phyloP scores from a whole-genome alignment of 306 rosid genomes.

The Corylus americana region DNA sequence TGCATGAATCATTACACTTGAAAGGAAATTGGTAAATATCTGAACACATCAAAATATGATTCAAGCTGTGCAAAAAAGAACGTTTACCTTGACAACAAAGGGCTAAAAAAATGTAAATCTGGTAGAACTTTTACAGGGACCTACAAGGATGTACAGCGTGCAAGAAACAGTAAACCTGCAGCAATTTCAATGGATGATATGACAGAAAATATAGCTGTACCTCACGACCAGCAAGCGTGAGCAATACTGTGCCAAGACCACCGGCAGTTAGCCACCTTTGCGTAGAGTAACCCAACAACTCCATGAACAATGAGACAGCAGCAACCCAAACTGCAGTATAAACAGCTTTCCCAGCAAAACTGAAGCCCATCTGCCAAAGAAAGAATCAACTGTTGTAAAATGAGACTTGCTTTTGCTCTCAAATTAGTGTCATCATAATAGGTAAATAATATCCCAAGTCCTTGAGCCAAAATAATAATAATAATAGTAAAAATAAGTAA shows the following conservation, averaged over 20 bases:
- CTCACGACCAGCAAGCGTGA: conserved; percentile 99
- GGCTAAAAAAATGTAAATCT: conserved; percentile 2
- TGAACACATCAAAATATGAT: conserved; percentile 43
- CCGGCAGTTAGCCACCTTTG: conserved; percentile 99
- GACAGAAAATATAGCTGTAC: conserved; percentile 45
- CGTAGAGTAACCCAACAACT: conserved; percentile 94
- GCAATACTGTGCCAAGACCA: conserved; percentile 95
- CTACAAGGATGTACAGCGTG: conserved; percentile 2
- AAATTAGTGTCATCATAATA: conserved; percentile 3
- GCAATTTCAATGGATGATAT: conserved; percentile 13
- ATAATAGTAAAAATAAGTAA: conserved; percentile 7
- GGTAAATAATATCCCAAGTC: conserved; percentile 15
- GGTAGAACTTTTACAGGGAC: conserved; percentile 14
- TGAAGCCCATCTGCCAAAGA: conserved; percentile 77
- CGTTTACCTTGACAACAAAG: conserved; percentile 15
- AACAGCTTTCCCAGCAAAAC: conserved; percentile 92
- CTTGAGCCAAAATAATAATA: neutral
- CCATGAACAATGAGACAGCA: conserved; percentile 94
- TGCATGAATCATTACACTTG: conserved; percentile 94
- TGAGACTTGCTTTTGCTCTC: conserved; percentile 10
- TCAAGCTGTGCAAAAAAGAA: conserved; percentile 32
- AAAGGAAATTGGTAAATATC: conserved; percentile 97
- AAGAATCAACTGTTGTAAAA: conserved; percentile 22
- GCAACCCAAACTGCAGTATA: conserved; percentile 97
- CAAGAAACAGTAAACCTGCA: conserved; percentile 23